These are phyloP conservation scores for Canna indica DNA, from an alignment of 176 grass and related monocot species.

Conservation along the genomic window DNA sequence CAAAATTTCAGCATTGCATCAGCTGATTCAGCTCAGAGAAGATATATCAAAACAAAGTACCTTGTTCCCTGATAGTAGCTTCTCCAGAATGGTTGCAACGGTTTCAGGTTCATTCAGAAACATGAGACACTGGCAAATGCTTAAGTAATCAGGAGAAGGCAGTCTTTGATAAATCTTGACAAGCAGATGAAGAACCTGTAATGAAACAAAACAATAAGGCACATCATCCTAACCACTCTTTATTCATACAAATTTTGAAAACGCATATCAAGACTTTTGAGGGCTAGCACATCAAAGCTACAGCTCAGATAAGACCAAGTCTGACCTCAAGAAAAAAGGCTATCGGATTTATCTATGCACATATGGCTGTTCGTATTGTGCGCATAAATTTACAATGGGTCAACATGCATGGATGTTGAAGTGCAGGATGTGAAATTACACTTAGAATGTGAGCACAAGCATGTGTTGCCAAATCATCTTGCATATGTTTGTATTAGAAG, in stretches of 20 bases:
- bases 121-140: constrained; percentile 96
- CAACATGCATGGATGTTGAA: background rate
- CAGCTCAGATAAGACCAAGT: background rate
- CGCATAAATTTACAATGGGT: background rate
- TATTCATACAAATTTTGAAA: background rate
- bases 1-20: background rate
- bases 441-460: background rate
- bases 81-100: constrained; percentile 78
- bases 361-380: background rate
- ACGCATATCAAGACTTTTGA: background rate
- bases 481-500: background rate
- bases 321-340: background rate
- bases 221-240: background rate
- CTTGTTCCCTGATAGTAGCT: constrained; percentile 76
- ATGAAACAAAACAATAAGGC: constrained; percentile 11
- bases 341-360: background rate
- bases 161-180: constrained; percentile 88
- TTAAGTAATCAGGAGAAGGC: constrained; percentile 75
- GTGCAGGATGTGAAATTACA: too few relatives aligned
- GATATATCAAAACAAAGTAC: constrained; percentile 28
- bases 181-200: constrained; percentile 76
- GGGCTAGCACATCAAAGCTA: background rate
- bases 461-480: background rate
- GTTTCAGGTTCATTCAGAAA: constrained; percentile 76
- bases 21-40: background rate